Conservation (phyloP, 1,284 basidiomycete genomes). For the Ceratobasidium sp. region DNA sequence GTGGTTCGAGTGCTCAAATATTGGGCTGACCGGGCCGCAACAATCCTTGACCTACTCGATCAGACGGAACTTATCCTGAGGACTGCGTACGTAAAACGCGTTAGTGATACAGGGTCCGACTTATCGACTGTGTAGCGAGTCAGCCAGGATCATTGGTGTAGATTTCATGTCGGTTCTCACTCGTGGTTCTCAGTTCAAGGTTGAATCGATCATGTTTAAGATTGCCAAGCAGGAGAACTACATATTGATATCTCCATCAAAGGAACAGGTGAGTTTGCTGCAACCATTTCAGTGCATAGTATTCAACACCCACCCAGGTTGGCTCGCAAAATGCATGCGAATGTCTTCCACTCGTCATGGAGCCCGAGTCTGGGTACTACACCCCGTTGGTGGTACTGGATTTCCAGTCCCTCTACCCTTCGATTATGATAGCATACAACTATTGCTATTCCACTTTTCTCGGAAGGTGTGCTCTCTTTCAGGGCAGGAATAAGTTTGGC, state of each 20-base stretch:
- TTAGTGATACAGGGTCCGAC: not conserved
- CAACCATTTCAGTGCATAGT: constrained; percentile 12
- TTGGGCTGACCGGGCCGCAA: constrained; percentile 65
- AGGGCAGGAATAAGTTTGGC: constrained; percentile 88
- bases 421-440: constrained; percentile 98
- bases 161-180: constrained; percentile 96
- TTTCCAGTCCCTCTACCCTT: constrained; percentile 96
- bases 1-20: constrained; percentile 65
- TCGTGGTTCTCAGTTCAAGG: constrained; percentile 96
- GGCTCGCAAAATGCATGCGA: constrained; percentile 97
- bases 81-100: constrained; percentile 69
- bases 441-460: constrained; percentile 97
- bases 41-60: constrained; percentile 80
- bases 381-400: constrained; percentile 91
- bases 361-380: constrained; percentile 92
- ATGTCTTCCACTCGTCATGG: constrained; percentile 59
- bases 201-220: constrained; percentile 97
- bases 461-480: constrained; percentile 84
- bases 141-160: constrained; percentile 94
- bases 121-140: constrained; percentile 67
- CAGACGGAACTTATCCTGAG: constrained; percentile 83
- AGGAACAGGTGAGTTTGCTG: constrained; percentile 67
- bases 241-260: constrained; percentile 85
- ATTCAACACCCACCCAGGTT: constrained; percentile 63
- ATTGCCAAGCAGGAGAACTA: constrained; percentile 98